These are phyloP conservation scores for Prunella vulgaris DNA, from an alignment of 257 asterid genomes.

Conservation along the genomic window DNA sequence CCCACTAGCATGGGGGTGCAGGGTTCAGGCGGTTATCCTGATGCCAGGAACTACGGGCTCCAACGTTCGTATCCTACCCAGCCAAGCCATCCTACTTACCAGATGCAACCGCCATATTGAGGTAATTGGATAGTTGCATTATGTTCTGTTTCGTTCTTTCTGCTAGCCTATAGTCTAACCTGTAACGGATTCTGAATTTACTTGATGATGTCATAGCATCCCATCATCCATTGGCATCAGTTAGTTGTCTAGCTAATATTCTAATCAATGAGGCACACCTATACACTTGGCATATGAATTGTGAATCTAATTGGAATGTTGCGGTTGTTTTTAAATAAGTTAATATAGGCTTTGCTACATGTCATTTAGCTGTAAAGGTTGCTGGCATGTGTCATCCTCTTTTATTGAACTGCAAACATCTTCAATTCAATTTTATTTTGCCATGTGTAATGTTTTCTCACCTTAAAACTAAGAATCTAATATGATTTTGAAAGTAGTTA, in stretches of 20 bases:
- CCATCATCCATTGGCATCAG: background rate
- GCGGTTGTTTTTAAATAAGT: background rate
- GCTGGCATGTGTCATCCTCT: background rate
- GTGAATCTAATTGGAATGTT: background rate
- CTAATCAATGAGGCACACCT: background rate
- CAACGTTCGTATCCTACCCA: conserved; percentile 51
- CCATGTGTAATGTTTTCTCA: background rate
- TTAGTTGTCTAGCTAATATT: background rate
- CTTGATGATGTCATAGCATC: background rate
- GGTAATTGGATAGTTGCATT: conserved; percentile 39
- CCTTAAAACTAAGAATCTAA: background rate
- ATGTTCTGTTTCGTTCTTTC: background rate
- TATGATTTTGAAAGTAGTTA: background rate
- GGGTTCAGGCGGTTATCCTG: conserved; percentile 68
- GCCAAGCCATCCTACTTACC: conserved; percentile 68
- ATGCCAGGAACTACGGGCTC: conserved; percentile 57
- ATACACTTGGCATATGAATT: background rate
- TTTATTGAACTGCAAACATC: background rate
- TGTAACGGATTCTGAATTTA: background rate
- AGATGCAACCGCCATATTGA: conserved; percentile 74
- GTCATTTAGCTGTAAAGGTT: background rate
- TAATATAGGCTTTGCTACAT: background rate
- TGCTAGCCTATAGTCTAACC: too few species aligned
- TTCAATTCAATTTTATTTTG: background rate
- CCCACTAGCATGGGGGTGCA: conserved; percentile 62